Base-by-base conservation (phyloP, 2,329 filamentous ascomycete species). In the Fonsecaea erecta region DNA sequence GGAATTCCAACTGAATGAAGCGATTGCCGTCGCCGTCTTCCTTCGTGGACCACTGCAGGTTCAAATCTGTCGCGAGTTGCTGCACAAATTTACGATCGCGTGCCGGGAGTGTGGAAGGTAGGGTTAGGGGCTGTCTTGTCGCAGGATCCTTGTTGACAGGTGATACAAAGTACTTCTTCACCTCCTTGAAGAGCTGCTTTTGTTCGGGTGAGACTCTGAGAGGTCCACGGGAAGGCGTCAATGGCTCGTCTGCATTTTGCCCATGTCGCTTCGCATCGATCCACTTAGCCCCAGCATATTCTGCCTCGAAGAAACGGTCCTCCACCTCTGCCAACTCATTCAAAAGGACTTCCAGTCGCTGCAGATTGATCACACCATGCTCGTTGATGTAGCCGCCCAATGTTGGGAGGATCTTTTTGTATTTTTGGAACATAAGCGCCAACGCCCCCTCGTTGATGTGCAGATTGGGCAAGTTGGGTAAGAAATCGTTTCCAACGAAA, bases 381-480 rank as follows among this genome's bases (percentile, higher is more conserved):
- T 99, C 93, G 78, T 99, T 99, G 79, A 99, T 94, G 77, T 98
- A 99, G 4, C 95, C 95, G 63, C 92, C 91, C 73, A 92, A 90
- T 75, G 90, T 88, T 7, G 93, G 93, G 65, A 99, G 82, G 40
- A 97, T 88, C 54, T 90, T 85, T 79, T 98, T 98, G 84, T 99
- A 99, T 66, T 97, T 88, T 75, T 90, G 90, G 78, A 99, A 99
- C 95, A 99, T 99, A 75, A 95, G 89, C 26, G 94, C 92, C 77
- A 99, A 82, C 24, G 96, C 95, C 70, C 95, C 96, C 79, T 99
- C 96, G 78, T 99, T 99, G 79, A 99, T 99, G 79, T 99, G 95
- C 70, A 99, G 81, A 74, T 96, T 92, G 4, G 96, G 96, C 64
- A 99, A 84, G 79, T 99, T 97, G 2, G 95, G 95, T 77, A 99